Evolutionary conservation across 371 early-diverging fungal species (phyloP).

Genomic region (Mortierella sp.): DNA sequence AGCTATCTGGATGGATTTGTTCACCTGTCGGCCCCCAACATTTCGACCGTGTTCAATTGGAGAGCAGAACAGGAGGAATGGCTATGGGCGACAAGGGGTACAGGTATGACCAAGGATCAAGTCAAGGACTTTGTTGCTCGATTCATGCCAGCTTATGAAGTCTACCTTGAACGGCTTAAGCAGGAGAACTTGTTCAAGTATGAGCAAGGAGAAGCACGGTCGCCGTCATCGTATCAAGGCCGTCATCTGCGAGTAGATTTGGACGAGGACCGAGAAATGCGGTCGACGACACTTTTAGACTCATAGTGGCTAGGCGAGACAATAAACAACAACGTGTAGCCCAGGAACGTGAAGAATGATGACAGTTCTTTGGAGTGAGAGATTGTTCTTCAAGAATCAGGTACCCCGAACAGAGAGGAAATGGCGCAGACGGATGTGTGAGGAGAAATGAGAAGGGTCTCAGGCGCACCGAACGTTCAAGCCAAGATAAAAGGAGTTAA

Average conservation of each 20-base stretch:
- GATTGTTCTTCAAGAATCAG: background rate
- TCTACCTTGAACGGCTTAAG: slow-evolving; percentile 74
- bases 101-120: slow-evolving; percentile 75
- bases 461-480: background rate
- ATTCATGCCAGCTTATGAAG: slow-evolving; percentile 92
- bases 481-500: background rate
- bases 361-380: background rate
- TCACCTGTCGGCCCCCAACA: slow-evolving; percentile 72
- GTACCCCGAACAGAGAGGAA: background rate
- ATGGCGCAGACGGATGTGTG: background rate
- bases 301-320: background rate
- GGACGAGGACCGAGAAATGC: slow-evolving; percentile 36
- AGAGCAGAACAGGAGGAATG: slow-evolving; percentile 88
- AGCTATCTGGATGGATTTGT: slow-evolving; percentile 82
- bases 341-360: background rate
- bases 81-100: slow-evolving; percentile 61
- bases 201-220: background rate
- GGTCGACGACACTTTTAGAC: slow-evolving; percentile 27
- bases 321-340: background rate
- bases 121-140: slow-evolving; percentile 88
- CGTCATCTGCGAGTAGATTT: slow-evolving; percentile 48
- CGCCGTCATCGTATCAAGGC: slow-evolving; percentile 1
- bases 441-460: background rate
- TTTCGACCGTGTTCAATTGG: slow-evolving; percentile 85
- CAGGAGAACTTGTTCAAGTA: slow-evolving; percentile 65